These are phyloP conservation scores for Suhomyces yuchorum DNA, from an alignment of 1,139 yeast species.

Conservation along the genomic window DNA sequence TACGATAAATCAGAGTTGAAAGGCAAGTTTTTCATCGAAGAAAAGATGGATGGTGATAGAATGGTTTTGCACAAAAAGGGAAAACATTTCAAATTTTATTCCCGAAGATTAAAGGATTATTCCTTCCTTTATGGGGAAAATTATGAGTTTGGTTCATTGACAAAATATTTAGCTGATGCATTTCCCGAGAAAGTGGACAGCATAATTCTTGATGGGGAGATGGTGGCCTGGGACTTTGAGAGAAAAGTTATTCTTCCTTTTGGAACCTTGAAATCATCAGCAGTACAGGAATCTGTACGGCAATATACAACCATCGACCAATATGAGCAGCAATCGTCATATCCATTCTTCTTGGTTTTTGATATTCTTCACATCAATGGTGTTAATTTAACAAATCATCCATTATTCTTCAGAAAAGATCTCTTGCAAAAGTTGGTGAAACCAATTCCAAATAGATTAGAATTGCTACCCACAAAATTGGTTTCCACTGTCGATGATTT, in stretches of 20 bases:
- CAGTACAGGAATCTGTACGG: constrained; percentile 53
- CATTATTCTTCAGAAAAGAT: constrained; percentile 58
- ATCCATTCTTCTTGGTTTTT: constrained; percentile 70
- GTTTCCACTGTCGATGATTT: constrained; percentile 55
- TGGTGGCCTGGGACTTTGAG: constrained; percentile 81
- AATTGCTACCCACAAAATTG: constrained; percentile 50
- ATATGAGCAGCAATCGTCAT: constrained; percentile 39
- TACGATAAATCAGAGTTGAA: constrained; percentile 21
- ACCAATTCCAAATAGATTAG: constrained; percentile 55
- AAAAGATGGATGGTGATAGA: constrained; percentile 93
- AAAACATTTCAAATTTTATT: constrained; percentile 55
- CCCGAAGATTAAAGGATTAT: constrained; percentile 74
- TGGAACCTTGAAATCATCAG: constrained; percentile 75
- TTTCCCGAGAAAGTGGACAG: constrained; percentile 44
- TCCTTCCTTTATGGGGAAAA: constrained; percentile 73
- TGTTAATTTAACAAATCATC: constrained; percentile 52
- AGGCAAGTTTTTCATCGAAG: constrained; percentile 71
- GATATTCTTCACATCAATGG: constrained; percentile 76
- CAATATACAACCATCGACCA: constrained; percentile 44
- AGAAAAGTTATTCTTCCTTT: constrained; percentile 68
- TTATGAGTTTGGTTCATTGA: constrained; percentile 59
- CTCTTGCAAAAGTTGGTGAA: constrained; percentile 50
- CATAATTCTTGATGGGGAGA: constrained; percentile 86
- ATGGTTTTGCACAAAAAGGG: constrained; percentile 68
- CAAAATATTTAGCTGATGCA: constrained; percentile 52